A percentile compares a stretch with the other conserved stretches of the same genome.
phyloP scores from a whole-genome alignment of 106 monocot genomes.

The Vanilla planifolia region DNA sequence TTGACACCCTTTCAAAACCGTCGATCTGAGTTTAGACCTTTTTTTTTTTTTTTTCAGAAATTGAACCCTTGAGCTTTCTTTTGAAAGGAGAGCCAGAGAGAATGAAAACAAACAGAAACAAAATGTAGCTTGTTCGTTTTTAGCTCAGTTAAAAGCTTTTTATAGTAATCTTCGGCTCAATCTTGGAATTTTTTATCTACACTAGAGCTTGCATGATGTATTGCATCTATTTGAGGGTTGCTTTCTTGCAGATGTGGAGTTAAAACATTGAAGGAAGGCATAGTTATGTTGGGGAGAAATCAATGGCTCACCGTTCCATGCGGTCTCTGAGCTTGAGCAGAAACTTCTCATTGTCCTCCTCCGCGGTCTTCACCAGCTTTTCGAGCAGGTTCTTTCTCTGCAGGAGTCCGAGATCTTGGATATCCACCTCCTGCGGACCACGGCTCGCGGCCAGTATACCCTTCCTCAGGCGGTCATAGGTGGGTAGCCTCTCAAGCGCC shows the following conservation, averaged over 20 bases:
- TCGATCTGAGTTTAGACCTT: too few relatives aligned
- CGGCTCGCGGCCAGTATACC: constrained; percentile 21
- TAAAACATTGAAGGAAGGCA: too few relatives aligned
- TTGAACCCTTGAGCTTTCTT: background rate
- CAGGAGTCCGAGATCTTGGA: constrained; percentile 13
- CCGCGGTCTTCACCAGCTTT: constrained; percentile 27
- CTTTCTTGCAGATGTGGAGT: too few relatives aligned
- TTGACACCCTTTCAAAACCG: too few relatives aligned
- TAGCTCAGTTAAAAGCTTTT: too few relatives aligned
- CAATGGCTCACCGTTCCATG: constrained; percentile 27
- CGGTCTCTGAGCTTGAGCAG: constrained; percentile 32
- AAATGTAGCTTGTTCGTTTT: too few relatives aligned
- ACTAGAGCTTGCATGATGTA: too few relatives aligned
- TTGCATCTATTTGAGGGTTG: too few relatives aligned
- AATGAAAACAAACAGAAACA: too few relatives aligned
- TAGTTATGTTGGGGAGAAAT: too few relatives aligned
- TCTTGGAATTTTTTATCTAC: too few relatives aligned
- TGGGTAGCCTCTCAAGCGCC: constrained; percentile 47
- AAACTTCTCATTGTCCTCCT: constrained; percentile 55
- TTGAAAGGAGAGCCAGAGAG: too few relatives aligned
- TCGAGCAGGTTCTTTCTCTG: constrained; percentile 40
- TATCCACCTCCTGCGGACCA: constrained; percentile 12
- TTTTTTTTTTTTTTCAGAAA: background rate
- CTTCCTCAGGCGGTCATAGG: constrained; percentile 32
- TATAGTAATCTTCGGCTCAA: background rate